These are phyloP conservation scores for Penicillium expansum DNA, from an alignment of 2,329 filamentous ascomycete genomes.

Conservation along the genomic window DNA sequence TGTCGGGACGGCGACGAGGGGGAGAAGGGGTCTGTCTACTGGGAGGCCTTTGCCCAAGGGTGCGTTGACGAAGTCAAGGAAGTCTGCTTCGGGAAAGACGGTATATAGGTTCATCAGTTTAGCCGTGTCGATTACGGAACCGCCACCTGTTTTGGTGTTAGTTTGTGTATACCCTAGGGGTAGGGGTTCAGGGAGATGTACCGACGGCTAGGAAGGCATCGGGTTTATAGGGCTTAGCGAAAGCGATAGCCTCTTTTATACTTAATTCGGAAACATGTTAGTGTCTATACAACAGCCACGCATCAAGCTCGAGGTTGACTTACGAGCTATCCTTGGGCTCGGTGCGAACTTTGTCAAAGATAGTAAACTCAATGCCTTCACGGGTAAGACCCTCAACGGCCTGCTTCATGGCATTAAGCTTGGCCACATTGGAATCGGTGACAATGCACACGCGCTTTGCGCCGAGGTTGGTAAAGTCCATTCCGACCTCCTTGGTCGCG, in stretches of 20 bases:
- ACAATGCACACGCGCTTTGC: conserved; percentile 86
- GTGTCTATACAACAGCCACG: conserved; percentile 45
- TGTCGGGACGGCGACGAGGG: conserved; percentile 78
- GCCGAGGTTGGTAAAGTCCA: conserved; percentile 93
- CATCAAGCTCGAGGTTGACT: conserved; percentile 30
- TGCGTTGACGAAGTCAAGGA: conserved; percentile 96
- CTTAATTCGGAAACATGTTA: not conserved
- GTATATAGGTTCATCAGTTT: conserved; percentile 98
- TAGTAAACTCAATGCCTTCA: conserved; percentile 75
- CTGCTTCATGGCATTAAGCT: conserved; percentile 85
- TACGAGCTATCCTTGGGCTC: conserved; percentile 95
- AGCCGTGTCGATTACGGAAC: conserved; percentile 95
- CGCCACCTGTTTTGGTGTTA: conserved; percentile 53
- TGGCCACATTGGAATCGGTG: conserved; percentile 77
- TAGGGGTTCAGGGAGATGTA: conserved; percentile 19
- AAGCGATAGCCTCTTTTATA: conserved; percentile 84
- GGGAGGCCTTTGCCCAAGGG: conserved; percentile 81
- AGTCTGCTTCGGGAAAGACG: conserved; percentile 84
- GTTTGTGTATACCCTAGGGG: not conserved
- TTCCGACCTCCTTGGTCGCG: conserved; percentile 91
- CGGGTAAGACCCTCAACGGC: conserved; percentile 74
- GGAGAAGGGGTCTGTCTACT: conserved; percentile 67
- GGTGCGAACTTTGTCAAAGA: conserved; percentile 76
- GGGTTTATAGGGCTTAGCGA: conserved; percentile 73
- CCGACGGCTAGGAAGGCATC: conserved; percentile 93